Conservation (phyloP, 495 filamentous ascomycete genomes). For the Penicillium canariense region DNA sequence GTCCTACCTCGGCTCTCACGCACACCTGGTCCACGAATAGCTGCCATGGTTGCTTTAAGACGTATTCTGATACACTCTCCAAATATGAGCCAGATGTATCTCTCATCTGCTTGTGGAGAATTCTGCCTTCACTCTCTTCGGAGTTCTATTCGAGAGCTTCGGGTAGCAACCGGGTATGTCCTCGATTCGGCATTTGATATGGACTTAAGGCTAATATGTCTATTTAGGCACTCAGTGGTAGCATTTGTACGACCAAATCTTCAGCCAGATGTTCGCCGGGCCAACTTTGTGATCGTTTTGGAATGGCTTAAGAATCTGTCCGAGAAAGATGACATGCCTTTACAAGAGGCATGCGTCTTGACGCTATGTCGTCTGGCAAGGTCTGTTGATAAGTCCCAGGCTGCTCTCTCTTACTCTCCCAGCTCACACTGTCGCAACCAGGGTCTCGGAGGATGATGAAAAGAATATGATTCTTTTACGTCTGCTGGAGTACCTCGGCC, state of each 20-base stretch:
- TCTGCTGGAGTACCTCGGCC: slow-evolving; percentile 81
- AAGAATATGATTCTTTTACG: slow-evolving; percentile 80
- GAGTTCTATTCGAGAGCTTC: slow-evolving; percentile 81
- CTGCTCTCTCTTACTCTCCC: not conserved
- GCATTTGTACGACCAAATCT: slow-evolving; percentile 59
- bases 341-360: slow-evolving; percentile 81
- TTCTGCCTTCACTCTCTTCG: slow-evolving; percentile 77
- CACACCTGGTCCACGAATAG: slow-evolving; percentile 60
- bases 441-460: slow-evolving; percentile 68
- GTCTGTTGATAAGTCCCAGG: slow-evolving; percentile 32
- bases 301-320: slow-evolving; percentile 68
- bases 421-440: slow-evolving; percentile 19
- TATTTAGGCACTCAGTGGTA: slow-evolving; percentile 57
- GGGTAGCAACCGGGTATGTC: slow-evolving; percentile 70
- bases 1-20: slow-evolving; percentile 59
- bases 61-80: slow-evolving; percentile 64
- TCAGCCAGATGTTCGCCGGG: slow-evolving; percentile 44
- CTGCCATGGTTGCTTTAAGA: slow-evolving; percentile 68
- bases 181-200: not conserved
- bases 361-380: slow-evolving; percentile 79
- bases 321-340: slow-evolving; percentile 56
- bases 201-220: not conserved
- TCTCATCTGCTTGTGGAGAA: slow-evolving; percentile 66
- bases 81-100: slow-evolving; percentile 55
- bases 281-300: slow-evolving; percentile 66